Base-by-base conservation (phyloP, 2,329 filamentous ascomycete genomes). In the Diaporthe sp. region DNA sequence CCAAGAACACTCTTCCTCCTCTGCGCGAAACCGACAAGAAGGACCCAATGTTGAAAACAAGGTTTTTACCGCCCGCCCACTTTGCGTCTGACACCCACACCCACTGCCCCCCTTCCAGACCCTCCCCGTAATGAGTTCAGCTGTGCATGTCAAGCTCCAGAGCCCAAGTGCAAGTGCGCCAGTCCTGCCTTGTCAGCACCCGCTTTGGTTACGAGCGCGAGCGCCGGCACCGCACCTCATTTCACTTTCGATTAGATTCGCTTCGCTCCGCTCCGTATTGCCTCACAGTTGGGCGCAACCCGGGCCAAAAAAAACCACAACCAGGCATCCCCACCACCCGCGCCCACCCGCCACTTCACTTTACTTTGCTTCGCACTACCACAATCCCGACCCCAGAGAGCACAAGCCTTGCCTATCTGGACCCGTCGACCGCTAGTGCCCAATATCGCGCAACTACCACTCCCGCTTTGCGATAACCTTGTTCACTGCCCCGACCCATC, bases 1-100 rank as follows among this genome's bases (percentile, higher is more conserved):
- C 81, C 58, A 80, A 80, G 70, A 76, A 78, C 62, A 72, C 77
- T 4, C 72, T 81, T 17, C 80, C 80, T 68, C 79, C 79, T 73
- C 78, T 81, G 73, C 80, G 80, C 74, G 80, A 81, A 71, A 76
- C 77, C 61, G 79, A 81, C 67, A 78, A 78, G 72, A 79, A 78
- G 74, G 78, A 79, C 69, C 72, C 73, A 51, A 78, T 77, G 72
- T 75, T 79, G 68, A 81, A 80, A 77, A 77, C 79, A 80, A 81
- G 80, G 80, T 81, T 77, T 74, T 77, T 73, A 62, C 70, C 70
- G 49, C 70, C 70, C 70, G 59, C 65, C 65, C 65, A 55, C 31
- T 73, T 65, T 55, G 57, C 46, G 44, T 53, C 58, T 46, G 34
- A 69, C 65, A 49, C 42, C 58, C 51, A 28, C 51, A 68, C 65